Conservation (phyloP, 108 stramenopile genomes). For the Phaeodactylum tricornutum region DNA sequence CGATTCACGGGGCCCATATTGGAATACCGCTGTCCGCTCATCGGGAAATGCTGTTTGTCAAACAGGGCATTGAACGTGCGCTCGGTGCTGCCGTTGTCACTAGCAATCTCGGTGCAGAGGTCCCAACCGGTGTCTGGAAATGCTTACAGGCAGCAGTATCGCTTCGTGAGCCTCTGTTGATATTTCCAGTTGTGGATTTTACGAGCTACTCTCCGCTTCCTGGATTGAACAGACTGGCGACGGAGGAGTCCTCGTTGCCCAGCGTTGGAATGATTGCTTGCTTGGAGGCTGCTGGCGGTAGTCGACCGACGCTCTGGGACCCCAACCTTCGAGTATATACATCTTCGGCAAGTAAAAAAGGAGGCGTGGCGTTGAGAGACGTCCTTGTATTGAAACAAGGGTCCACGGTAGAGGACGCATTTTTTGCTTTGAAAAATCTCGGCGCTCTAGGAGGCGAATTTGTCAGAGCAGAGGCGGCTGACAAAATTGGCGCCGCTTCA, state of each 20-base stretch:
- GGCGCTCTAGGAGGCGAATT: constrained; percentile 77
- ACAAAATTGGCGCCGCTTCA: constrained; percentile 47
- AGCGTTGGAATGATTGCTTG: constrained; percentile 54
- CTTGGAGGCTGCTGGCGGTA: constrained; percentile 50
- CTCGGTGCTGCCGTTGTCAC: no score
- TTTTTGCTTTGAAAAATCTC: constrained; percentile 43
- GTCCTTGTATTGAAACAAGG: constrained; percentile 75
- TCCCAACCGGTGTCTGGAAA: constrained; percentile 54
- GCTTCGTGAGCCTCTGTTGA: constrained; percentile 51
- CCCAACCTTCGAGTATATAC: constrained; percentile 16
- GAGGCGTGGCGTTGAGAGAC: constrained; percentile 35
- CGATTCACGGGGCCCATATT: constrained; percentile 65
- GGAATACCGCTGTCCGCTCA: constrained; percentile 59
- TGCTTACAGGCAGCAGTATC: constrained; percentile 58
- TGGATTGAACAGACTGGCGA: constrained; percentile 39
- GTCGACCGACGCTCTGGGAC: constrained; percentile 53
- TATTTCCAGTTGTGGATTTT: constrained; percentile 74
- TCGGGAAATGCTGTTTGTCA: constrained; percentile 68
- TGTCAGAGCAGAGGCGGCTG: constrained; percentile 69
- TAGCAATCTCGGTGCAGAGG: no score
- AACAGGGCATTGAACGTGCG: constrained; percentile 16
- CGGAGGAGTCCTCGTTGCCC: constrained; percentile 49
- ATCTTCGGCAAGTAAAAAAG: constrained; percentile 8
- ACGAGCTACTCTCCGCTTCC: constrained; percentile 50
- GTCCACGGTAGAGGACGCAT: constrained; percentile 80